Evolutionary conservation across 2,329 filamentous ascomycete genomes (phyloP), one percentile per base, ranked within the genome.

Genomic region (Emergomyces orientalis): DNA sequence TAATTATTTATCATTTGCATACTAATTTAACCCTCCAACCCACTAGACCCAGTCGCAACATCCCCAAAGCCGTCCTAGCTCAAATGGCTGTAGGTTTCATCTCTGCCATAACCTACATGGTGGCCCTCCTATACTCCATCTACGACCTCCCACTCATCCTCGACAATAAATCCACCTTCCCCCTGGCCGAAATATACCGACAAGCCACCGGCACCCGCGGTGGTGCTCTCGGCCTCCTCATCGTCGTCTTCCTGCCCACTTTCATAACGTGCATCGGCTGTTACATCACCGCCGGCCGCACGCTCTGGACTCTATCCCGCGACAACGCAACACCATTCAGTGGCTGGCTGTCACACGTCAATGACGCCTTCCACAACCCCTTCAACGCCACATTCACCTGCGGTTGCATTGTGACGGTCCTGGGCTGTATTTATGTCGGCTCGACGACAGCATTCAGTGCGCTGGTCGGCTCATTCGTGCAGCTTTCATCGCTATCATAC

Each of bases 281-380:
- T 65, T 86, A 84, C 71, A 82, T 86, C 65, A 86, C 84, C 1
- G 77, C 80, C 0, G 83, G 85, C n/a, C 81, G 86, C 8, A 84
- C 83, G 64, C 77, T 87, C 2, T 88, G 85, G 85, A 76, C 75
- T 13, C 69, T 77, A 39, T 82, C 84, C 45, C 81, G 85, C 39
- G 85, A 87, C 70, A 80, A 82, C 47, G 84, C 84, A 2, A 84
- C 85, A 2, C 85, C 85, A 0, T 82, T 85, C 69, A 77, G 80
- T 1, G 62, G 69, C 13, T 75, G 82, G 72, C 81, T 86, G 63
- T 75, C 79, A n/a, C 72, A 69, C 22, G 83, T 87, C 67, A 80
- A 82, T 70, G 76, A 78, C 65, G 73, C 66, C 1, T 79, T 84
- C 62, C 82, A 83, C 61, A 86, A 84, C 69, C 85, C 85, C 0